Evolutionary conservation across 768 basidiomycete genomes (phyloP).

Genomic region (Solioccasus polychromus): DNA sequence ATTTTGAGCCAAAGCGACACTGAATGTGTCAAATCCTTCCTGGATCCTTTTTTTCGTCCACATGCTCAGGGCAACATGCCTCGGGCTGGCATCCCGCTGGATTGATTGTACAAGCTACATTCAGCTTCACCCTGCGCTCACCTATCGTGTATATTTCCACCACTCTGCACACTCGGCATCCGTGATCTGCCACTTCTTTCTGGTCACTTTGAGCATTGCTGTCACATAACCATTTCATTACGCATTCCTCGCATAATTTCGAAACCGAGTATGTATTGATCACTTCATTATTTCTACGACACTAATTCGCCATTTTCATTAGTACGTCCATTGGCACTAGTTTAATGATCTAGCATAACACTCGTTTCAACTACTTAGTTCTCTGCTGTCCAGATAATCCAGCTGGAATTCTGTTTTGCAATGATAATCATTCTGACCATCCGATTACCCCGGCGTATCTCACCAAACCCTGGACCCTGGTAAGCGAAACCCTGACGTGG

Average conservation of each 20-base stretch:
- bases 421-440: slow-evolving; percentile 1
- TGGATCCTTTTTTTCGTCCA: slow-evolving; percentile 1
- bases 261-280: slow-evolving; percentile 29
- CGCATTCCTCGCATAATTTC: slow-evolving; percentile 33
- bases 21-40: slow-evolving; percentile 23
- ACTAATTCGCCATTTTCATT: slow-evolving; percentile 33
- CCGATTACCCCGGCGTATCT: not conserved
- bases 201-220: slow-evolving; percentile 33
- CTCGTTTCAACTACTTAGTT: slow-evolving; percentile 22
- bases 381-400: slow-evolving; percentile 6
- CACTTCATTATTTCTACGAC: slow-evolving; percentile 26
- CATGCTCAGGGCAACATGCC: slow-evolving; percentile 3
- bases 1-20: slow-evolving; percentile 47
- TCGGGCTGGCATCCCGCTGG: slow-evolving; percentile 20
- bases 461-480: slow-evolving; percentile 19
- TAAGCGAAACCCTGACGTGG: slow-evolving; percentile 16
- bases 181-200: slow-evolving; percentile 26
- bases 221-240: slow-evolving; percentile 39
- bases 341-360: slow-evolving; percentile 33
- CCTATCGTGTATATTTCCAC: slow-evolving; percentile 16
- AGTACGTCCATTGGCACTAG: slow-evolving; percentile 22
- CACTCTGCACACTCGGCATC: slow-evolving; percentile 20
- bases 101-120: slow-evolving; percentile 1
- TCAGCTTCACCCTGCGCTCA: slow-evolving; percentile 9
- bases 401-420: slow-evolving; percentile 9